Evolutionary conservation across 192 early-diverging fungal genomes (phyloP).

Genomic region (Oehlia diaphana): DNA sequence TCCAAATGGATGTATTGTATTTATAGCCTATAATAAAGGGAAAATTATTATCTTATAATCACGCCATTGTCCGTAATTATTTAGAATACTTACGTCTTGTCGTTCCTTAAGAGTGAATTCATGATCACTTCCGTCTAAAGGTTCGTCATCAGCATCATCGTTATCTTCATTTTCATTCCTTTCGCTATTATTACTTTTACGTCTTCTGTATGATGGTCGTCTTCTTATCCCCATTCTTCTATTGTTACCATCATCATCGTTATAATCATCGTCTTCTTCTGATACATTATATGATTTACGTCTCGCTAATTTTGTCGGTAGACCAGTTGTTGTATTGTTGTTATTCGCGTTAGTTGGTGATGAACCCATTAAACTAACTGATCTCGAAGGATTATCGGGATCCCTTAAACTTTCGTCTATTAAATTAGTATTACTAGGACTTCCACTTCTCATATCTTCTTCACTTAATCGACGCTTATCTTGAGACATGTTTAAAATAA

Average conservation of each 20-base stretch:
- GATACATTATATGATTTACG: not conserved
- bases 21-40: conserved; percentile 62
- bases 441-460: not conserved
- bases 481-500: not conserved
- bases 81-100: conserved; percentile 23
- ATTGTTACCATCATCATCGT: not conserved
- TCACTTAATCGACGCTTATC: not conserved
- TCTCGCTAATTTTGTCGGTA: not conserved
- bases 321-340: not conserved
- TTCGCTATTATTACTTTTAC: not conserved
- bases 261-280: not conserved
- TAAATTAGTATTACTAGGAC: not conserved
- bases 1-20: conserved; percentile 88
- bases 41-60: not conserved
- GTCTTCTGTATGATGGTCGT: not conserved
- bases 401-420: not conserved
- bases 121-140: not conserved
- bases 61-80: not conserved
- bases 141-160: not conserved
- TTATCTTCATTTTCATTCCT: not conserved
- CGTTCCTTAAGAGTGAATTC: conserved; percentile 26
- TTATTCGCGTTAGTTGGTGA: not conserved
- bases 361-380: not conserved
- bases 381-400: not conserved
- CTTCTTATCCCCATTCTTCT: not conserved